These are phyloP conservation scores for Themeda triandra DNA, from an alignment of 176 grass and related monocot genomes.

Conservation along the genomic window DNA sequence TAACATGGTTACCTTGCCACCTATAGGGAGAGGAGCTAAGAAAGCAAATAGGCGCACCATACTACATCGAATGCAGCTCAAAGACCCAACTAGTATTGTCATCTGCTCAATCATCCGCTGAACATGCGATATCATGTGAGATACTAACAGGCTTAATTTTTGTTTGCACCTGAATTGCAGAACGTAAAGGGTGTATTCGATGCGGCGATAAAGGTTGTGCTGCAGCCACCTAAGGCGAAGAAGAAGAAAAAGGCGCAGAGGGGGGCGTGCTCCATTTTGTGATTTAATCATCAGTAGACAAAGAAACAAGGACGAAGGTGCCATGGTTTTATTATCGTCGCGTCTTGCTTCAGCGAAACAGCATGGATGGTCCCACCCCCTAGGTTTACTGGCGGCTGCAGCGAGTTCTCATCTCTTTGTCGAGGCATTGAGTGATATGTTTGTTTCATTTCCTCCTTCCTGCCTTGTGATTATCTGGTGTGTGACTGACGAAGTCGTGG, in stretches of 20 bases:
- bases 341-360: constrained; percentile 55
- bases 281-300: constrained; percentile 62
- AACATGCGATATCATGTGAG: neutral
- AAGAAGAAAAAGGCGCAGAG: constrained; percentile 73
- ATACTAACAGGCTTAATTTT: constrained; percentile 14
- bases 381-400: constrained; percentile 56
- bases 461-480: constrained; percentile 62
- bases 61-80: constrained; percentile 87
- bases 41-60: constrained; percentile 71
- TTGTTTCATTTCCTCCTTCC: constrained; percentile 57
- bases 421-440: constrained; percentile 53
- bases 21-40: constrained; percentile 67
- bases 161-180: constrained; percentile 29
- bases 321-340: constrained; percentile 50
- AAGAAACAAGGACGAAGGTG: constrained; percentile 56
- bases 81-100: constrained; percentile 79
- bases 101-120: constrained; percentile 12
- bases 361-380: constrained; percentile 19
- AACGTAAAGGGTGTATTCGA: constrained; percentile 81
- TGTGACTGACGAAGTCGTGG: constrained; percentile 62
- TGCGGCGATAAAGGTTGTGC: constrained; percentile 75
- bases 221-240: constrained; percentile 71
- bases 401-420: constrained; percentile 57
- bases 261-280: constrained; percentile 75
- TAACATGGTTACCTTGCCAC: neutral